Percentiles rank a stretch among this genome's conserved stretches.
These are phyloP conservation scores for Cichorium intybus DNA, from an alignment of 140 eudicot species.

Conservation along the genomic window DNA sequence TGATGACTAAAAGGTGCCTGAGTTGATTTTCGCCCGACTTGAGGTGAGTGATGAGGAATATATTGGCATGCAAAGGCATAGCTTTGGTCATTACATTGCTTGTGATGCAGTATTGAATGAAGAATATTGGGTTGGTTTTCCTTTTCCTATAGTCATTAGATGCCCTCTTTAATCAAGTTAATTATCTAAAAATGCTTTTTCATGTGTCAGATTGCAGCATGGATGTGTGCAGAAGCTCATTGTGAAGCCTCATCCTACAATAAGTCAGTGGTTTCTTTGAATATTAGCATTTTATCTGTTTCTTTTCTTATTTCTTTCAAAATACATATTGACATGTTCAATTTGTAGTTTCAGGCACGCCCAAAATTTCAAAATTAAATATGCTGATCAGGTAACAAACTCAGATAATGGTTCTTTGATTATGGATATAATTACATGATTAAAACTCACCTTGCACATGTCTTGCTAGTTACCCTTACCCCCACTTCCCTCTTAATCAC, in stretches of 20 bases:
- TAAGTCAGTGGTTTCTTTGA: conserved; percentile 45
- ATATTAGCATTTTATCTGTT: not conserved
- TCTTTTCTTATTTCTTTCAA: too few relatives aligned
- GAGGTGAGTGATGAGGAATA: conserved; percentile 65
- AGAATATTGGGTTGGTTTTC: too few relatives aligned
- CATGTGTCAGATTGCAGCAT: conserved; percentile 74
- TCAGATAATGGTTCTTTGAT: not conserved
- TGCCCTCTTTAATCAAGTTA: not conserved
- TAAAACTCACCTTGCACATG: too few relatives aligned
- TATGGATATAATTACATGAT: conserved; percentile 21
- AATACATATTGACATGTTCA: conserved; percentile 10
- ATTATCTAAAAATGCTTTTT: conserved; percentile 22
- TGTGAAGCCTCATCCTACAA: conserved; percentile 78
- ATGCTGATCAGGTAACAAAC: conserved; percentile 68
- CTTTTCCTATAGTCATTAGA: too few relatives aligned
- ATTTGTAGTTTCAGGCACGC: conserved; percentile 58
- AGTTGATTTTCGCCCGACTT: conserved; percentile 57
- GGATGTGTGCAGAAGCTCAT: conserved; percentile 92
- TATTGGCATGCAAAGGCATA: conserved; percentile 20
- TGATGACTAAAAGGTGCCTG: conserved; percentile 53
- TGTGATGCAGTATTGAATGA: conserved; percentile 73
- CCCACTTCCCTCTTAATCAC: too few relatives aligned
- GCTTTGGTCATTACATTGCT: conserved; percentile 48
- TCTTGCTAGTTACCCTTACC: too few relatives aligned
- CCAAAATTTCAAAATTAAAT: conserved; percentile 66